These are phyloP conservation scores for Gaultheria prostrata DNA, from an alignment of 148 eudicot genomes.

Conservation along the genomic window DNA sequence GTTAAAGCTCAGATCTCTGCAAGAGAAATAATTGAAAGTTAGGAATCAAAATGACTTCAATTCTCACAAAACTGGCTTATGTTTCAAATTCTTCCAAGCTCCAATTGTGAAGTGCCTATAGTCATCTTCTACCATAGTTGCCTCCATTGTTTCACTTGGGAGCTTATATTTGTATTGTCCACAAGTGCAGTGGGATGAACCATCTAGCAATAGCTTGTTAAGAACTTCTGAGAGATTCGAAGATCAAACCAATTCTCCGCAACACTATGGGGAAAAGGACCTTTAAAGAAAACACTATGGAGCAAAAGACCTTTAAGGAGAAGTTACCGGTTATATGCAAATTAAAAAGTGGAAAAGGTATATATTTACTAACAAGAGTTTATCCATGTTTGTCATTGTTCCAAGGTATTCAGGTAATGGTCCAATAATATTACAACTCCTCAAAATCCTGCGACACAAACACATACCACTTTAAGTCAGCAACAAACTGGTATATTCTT, in stretches of 20 bases:
- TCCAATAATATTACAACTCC: slow-evolving; percentile 31
- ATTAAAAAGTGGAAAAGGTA: not conserved
- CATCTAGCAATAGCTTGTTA: not conserved
- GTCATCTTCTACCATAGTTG: not conserved
- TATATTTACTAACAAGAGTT: slow-evolving; percentile 25
- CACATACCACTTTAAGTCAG: not conserved
- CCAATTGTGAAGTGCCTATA: too few relatives aligned
- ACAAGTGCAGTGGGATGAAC: not conserved
- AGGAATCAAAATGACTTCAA: not conserved
- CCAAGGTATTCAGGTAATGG: slow-evolving; percentile 26
- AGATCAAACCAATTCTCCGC: too few relatives aligned
- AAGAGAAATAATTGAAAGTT: not conserved
- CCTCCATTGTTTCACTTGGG: not conserved
- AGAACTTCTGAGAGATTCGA: not conserved
- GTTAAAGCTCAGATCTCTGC: slow-evolving; percentile 42
- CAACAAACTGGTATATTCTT: not conserved
- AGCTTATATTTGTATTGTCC: not conserved
- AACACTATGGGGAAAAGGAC: not conserved
- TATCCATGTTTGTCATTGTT: slow-evolving; percentile 3
- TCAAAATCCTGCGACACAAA: slow-evolving; percentile 23
- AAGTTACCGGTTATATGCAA: not conserved
- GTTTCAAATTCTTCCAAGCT: not conserved
- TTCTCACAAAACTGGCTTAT: not conserved
- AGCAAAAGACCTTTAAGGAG: not conserved
- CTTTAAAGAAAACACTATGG: not conserved